phyloP scores from a whole-genome alignment of 192 early-diverging fungal genomes.

The Paraglomus brasilianum region DNA sequence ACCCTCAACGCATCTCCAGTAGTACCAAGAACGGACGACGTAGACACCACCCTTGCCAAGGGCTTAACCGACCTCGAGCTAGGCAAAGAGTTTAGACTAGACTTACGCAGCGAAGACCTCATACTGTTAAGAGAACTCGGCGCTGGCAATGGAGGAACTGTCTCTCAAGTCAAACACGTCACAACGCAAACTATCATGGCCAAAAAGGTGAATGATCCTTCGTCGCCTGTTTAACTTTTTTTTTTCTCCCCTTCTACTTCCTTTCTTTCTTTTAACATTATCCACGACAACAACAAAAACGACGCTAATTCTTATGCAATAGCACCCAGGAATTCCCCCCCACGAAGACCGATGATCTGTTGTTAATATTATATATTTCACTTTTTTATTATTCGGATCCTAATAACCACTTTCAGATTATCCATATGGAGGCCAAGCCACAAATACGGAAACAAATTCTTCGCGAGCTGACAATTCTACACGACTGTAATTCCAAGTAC shows the following conservation, averaged over 20 bases:
- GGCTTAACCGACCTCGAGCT: conserved; percentile 59
- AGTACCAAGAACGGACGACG: conserved; percentile 17
- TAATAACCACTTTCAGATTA: conserved; percentile 32
- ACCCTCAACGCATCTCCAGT: conserved; percentile 46
- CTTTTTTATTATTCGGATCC: background rate
- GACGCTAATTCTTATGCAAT: background rate
- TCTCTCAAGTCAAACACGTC: conserved; percentile 79
- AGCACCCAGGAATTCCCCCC: background rate
- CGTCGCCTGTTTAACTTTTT: background rate
- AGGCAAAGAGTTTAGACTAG: conserved; percentile 69
- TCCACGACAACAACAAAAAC: background rate
- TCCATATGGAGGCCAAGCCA: conserved; percentile 60
- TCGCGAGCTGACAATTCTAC: conserved; percentile 93
- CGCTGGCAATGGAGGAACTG: conserved; percentile 90
- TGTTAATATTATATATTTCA: background rate
- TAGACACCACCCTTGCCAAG: conserved; percentile 36
- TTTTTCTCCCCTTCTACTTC: background rate
- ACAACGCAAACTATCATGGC: conserved; percentile 93
- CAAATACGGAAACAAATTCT: conserved; percentile 85
- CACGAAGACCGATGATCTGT: no score
- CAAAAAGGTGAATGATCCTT: conserved; percentile 67
- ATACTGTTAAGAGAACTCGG: conserved; percentile 77
- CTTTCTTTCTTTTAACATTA: background rate
- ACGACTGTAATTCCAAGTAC: conserved; percentile 91
- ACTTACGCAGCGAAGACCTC: conserved; percentile 82